Conservation (phyloP, 2,329 filamentous ascomycete genomes). For the Raffaelea albimanens region DNA sequence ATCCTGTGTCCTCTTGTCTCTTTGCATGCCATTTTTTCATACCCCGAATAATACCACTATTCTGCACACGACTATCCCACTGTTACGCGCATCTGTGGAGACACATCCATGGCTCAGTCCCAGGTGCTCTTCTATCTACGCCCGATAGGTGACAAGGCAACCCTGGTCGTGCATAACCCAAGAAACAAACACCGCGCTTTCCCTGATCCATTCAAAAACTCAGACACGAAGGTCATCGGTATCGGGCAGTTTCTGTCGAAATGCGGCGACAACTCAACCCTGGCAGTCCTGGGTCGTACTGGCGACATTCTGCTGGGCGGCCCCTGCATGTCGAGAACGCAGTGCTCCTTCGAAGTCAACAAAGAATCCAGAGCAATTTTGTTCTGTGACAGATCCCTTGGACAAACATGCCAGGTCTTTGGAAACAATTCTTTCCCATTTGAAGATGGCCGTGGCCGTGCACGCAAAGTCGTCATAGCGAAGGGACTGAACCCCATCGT, state of each 20-base stretch:
- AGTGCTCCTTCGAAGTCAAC: background rate
- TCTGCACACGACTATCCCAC: no score
- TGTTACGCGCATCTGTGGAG: no score
- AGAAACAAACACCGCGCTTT: no score
- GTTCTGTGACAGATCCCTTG: background rate
- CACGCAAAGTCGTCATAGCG: background rate
- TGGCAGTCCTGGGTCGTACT: background rate
- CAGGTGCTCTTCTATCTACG: no score
- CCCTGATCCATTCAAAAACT: no score
- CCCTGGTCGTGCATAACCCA: no score
- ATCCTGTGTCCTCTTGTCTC: no score
- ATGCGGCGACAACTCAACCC: background rate
- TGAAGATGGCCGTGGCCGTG: background rate
- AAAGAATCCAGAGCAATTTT: background rate
- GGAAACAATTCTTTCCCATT: background rate
- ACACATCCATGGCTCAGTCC: no score
- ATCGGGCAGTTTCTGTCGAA: background rate
- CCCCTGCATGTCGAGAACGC: background rate
- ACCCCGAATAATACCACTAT: no score
- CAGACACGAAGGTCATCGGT: no score
- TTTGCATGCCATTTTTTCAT: no score
- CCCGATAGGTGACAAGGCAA: no score
- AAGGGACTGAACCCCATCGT: background rate
- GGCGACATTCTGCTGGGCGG: background rate
- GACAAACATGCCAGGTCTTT: background rate